phyloP scores from a whole-genome alignment of 768 basidiomycete genomes.

The Mycena latifolia region DNA sequence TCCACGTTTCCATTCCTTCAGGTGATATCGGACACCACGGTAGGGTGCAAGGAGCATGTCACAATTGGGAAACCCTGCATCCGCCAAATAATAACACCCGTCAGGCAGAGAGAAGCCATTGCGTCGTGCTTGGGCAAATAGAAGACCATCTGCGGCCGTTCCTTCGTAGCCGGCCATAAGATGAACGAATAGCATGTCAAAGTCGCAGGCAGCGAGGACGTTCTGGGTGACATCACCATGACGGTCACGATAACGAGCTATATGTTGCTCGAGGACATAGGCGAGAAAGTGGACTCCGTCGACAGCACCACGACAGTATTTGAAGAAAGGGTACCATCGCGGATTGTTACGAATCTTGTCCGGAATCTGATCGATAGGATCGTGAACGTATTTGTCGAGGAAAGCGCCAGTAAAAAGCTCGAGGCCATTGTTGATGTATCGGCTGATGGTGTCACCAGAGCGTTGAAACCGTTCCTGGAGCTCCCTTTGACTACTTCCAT shows the following conservation, averaged over 20 bases:
- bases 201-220: conserved; percentile 45
- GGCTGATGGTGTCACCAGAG: too few species aligned
- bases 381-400: conserved; percentile 7
- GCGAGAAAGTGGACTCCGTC: conserved; percentile 42
- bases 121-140: conserved; percentile 40
- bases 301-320: conserved; percentile 38
- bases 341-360: conserved; percentile 37
- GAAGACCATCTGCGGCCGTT: conserved; percentile 44
- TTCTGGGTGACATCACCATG: conserved; percentile 48
- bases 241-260: conserved; percentile 23
- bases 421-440: too few species aligned
- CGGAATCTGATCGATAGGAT: conserved; percentile 20
- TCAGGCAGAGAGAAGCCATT: conserved; percentile 34
- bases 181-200: conserved; percentile 46
- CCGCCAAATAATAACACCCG: conserved; percentile 39
- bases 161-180: conserved; percentile 51
- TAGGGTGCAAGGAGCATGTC: conserved; percentile 40
- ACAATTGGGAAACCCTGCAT: conserved; percentile 41
- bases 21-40: conserved; percentile 37
- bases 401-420: too few species aligned
- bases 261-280: conserved; percentile 24
- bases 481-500: too few species aligned
- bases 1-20: conserved; percentile 38
- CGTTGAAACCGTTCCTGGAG: too few species aligned
- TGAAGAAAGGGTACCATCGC: conserved; percentile 43